Evolutionary conservation across 2,329 filamentous ascomycete species (phyloP).

Genomic region (Phaeosphaeriaceae sp.): DNA sequence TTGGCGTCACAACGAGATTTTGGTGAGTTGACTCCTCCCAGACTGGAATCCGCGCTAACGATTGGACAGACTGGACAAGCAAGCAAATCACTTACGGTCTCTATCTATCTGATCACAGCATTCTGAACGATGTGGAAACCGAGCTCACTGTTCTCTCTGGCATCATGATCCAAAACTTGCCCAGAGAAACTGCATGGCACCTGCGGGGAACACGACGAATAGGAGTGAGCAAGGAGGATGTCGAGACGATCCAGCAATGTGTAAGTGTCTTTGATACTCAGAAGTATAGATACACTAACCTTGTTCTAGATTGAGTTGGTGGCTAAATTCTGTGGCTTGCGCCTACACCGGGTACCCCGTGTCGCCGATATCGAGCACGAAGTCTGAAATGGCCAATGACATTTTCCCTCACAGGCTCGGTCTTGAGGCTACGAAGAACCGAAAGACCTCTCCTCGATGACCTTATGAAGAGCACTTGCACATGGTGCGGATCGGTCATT

Average conservation of each 20-base stretch:
- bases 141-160: slow-evolving; percentile 61
- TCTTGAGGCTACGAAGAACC: background rate
- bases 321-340: slow-evolving; percentile 34
- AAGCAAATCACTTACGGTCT: slow-evolving; percentile 65
- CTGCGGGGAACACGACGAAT: slow-evolving; percentile 58
- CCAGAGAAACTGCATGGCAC: slow-evolving; percentile 63
- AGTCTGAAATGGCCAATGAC: slow-evolving; percentile 20
- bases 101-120: slow-evolving; percentile 63
- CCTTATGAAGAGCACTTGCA: no score
- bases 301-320: slow-evolving; percentile 36
- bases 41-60: slow-evolving; percentile 1
- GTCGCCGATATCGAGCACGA: slow-evolving; percentile 44
- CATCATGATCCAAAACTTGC: slow-evolving; percentile 66
- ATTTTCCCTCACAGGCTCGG: background rate
- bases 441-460: no score
- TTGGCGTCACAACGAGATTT: slow-evolving; percentile 57
- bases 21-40: slow-evolving; percentile 31
- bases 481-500: no score
- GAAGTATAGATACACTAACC: slow-evolving; percentile 9
- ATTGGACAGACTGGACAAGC: slow-evolving; percentile 55
- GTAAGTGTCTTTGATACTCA: slow-evolving; percentile 27
- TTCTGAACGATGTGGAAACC: slow-evolving; percentile 62
- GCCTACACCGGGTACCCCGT: slow-evolving; percentile 36
- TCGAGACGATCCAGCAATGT: slow-evolving; percentile 52
- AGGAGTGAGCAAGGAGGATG: slow-evolving; percentile 55